A percentile compares a stretch with the other conserved stretches of the same genome.
These are phyloP conservation scores for Coniella vitis DNA, from an alignment of 2,329 filamentous ascomycete genomes.

Conservation along the genomic window DNA sequence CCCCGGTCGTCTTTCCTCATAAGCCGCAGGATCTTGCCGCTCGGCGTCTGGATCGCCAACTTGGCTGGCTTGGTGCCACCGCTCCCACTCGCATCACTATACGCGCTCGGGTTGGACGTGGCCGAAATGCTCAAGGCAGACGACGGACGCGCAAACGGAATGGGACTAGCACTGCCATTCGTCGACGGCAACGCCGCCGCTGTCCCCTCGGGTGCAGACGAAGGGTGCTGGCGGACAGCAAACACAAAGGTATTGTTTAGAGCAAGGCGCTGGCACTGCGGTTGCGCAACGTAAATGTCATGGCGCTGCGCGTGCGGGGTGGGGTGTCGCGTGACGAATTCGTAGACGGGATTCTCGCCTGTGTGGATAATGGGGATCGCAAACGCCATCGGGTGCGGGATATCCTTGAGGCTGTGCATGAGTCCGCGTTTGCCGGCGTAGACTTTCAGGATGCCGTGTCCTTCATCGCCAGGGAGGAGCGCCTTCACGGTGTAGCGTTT, in stretches of 20 bases:
- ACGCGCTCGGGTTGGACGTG: slow-evolving; percentile 51
- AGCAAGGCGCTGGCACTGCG: slow-evolving; percentile 81
- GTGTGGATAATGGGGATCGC: slow-evolving; percentile 84
- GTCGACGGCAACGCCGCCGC: slow-evolving; percentile 41
- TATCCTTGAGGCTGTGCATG: slow-evolving; percentile 97
- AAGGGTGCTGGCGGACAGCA: slow-evolving; percentile 84
- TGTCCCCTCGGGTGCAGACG: slow-evolving; percentile 36
- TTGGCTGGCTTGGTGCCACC: slow-evolving; percentile 81
- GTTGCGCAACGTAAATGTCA: slow-evolving; percentile 93
- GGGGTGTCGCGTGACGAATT: slow-evolving; percentile 87
- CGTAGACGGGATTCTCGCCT: slow-evolving; percentile 88
- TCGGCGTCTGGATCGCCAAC: slow-evolving; percentile 86
- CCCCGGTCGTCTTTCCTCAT: slow-evolving; percentile 71
- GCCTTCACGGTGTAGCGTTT: slow-evolving; percentile 95
- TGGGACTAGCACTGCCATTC: slow-evolving; percentile 44
- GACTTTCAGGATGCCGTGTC: slow-evolving; percentile 77
- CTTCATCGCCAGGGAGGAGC: slow-evolving; percentile 84
- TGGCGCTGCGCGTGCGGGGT: slow-evolving; percentile 97
- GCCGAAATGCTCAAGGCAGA: slow-evolving; percentile 60
- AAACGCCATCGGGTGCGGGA: slow-evolving; percentile 85
- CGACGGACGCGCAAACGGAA: slow-evolving; percentile 54
- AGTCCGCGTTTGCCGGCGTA: slow-evolving; percentile 91
- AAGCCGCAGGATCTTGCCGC: slow-evolving; percentile 85
- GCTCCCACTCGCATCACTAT: slow-evolving; percentile 36
- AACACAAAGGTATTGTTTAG: slow-evolving; percentile 98